Percentiles rank a stretch among this genome's conserved stretches.
phyloP scores from a whole-genome alignment of 164 flowering plant genomes.

The Macadamia tetraphylla region DNA sequence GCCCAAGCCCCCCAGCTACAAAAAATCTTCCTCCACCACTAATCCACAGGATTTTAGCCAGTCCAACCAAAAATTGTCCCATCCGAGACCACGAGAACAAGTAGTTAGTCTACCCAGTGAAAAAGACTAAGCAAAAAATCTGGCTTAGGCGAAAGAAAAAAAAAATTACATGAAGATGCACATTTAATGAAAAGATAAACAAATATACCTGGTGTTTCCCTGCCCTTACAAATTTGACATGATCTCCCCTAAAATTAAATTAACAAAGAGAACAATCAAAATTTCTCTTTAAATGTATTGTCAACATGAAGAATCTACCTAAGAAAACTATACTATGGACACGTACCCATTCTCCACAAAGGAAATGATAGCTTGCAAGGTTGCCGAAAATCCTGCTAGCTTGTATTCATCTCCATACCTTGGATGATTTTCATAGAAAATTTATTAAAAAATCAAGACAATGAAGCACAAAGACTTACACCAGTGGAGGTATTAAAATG shows the following conservation, averaged over 20 bases:
- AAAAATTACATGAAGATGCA: not conserved
- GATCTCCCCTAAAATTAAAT: constrained; percentile 68
- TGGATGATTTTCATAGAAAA: constrained; percentile 3
- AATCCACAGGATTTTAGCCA: too few relatives aligned
- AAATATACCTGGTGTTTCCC: constrained; percentile 89
- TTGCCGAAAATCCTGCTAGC: constrained; percentile 97
- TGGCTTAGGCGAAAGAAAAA: not conserved
- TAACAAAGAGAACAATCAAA: constrained; percentile 14
- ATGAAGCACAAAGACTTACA: not conserved
- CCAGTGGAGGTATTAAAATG: not conserved
- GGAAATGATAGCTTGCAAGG: constrained; percentile 95
- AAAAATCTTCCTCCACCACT: too few relatives aligned
- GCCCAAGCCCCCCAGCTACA: too few relatives aligned
- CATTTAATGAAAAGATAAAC: not conserved
- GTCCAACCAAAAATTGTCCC: too few relatives aligned
- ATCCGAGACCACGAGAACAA: too few relatives aligned
- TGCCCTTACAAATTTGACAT: constrained; percentile 77
- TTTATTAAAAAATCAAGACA: not conserved
- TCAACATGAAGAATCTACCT: not conserved
- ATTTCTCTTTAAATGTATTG: not conserved
- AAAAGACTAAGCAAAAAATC: not conserved
- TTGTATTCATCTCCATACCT: constrained; percentile 98
- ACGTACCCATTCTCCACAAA: constrained; percentile 96
- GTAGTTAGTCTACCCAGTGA: too few relatives aligned
- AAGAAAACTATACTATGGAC: not conserved